Evolutionary conservation across 2,329 filamentous ascomycete genomes (phyloP), one percentile per base, ranked within the genome.

Genomic region (Aspergillus versicolor): DNA sequence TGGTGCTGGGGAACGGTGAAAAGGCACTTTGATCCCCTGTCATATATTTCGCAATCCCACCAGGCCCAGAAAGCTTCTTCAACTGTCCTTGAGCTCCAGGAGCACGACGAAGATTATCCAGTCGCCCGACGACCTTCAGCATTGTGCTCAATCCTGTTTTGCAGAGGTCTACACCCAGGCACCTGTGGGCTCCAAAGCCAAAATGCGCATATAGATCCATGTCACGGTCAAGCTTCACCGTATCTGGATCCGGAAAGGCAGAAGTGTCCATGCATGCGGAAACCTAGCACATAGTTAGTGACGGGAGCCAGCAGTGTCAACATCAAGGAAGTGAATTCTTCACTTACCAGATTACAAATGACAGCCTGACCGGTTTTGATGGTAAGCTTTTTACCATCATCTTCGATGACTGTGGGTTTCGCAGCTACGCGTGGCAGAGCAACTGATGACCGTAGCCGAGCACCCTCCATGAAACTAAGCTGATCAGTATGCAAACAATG

Each of bases 161-260:
- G 53, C 69, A 71, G 27, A 73, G 63, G 12, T 60, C 69, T 13
- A 70, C 53, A 4, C 86, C 88, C 0, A 91, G 74, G 61, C 84
- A 87, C 13, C 82, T 75, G 63, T 90, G 85, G 8, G 86, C 81
- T 0, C 87, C 88, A 2, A 80, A 77, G 8, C 84, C 83, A 62
- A 88, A 87, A 69, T 86, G 82, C 56, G 88, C 80, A 68, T 92
- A 91, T 1, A 76, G 72, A 5, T 84, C 81, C 24, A 87, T 68
- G 0, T 87, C 84, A 0, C 89, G 84, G 15, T 82, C 79, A 0
- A 89, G 83, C 61, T 84, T 79, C 21, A 92, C 82, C 27, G 70
- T 66, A 19, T 72, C 66, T 11, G 75, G 74, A 41, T 77, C 71
- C 4, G 71, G 69, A 61, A 76, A 77, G 46, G 67, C 70, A 24